phyloP scores from a whole-genome alignment of 2,329 filamentous ascomycete species.

The Sporothrix schenckii region DNA sequence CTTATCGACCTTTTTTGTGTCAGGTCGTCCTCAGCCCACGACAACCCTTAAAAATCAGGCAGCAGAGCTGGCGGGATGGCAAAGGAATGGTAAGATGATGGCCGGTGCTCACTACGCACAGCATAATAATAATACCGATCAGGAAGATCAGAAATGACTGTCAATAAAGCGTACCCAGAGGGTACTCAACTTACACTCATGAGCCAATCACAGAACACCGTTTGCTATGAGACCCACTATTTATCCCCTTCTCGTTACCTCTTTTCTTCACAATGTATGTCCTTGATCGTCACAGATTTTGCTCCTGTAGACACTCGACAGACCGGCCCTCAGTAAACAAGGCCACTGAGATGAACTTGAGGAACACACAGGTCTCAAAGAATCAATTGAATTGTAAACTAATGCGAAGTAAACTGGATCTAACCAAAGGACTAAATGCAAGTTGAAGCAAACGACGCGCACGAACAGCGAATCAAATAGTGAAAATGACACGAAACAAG shows the following conservation, averaged over 20 bases:
- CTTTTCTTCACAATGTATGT: neutral
- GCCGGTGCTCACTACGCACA: neutral
- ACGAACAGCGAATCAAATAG: neutral
- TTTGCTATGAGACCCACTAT: neutral
- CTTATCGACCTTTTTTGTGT: slow-evolving; percentile 25
- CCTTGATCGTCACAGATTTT: neutral
- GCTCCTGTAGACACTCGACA: slow-evolving; percentile 15
- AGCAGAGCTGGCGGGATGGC: slow-evolving; percentile 28
- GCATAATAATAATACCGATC: neutral
- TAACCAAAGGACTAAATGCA: neutral
- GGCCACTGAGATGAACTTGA: neutral
- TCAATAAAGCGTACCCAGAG: neutral
- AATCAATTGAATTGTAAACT: neutral
- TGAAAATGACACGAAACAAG: neutral
- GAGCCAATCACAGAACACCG: slow-evolving; percentile 16
- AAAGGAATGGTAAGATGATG: slow-evolving; percentile 26
- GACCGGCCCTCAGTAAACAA: neutral
- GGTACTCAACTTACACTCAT: neutral
- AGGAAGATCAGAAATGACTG: neutral
- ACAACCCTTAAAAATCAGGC: slow-evolving; percentile 25
- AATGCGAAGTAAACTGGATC: neutral
- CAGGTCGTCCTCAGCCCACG: slow-evolving; percentile 5
- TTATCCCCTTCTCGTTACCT: neutral
- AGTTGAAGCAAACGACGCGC: neutral
- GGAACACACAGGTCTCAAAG: neutral